Percentiles rank a stretch among this genome's conserved stretches.
Evolutionary conservation across 495 filamentous ascomycete species (phyloP).

Genomic region (Talaromyces trachyspermus): DNA sequence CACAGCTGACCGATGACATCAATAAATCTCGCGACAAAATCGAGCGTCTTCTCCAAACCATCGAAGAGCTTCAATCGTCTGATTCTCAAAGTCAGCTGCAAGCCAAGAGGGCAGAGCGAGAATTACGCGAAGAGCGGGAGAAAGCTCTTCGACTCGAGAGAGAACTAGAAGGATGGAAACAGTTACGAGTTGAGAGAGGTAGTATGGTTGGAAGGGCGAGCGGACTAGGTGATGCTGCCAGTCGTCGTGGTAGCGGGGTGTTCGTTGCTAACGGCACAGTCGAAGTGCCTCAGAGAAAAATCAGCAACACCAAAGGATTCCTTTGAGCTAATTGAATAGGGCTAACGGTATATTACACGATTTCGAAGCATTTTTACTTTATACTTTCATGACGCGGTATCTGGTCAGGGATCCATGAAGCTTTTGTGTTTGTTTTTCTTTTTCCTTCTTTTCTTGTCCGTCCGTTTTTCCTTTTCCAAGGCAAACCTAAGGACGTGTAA

Average conservation of each 20-base stretch:
- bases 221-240: slow-evolving; percentile 35
- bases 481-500: too few species aligned
- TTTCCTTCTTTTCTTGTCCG: too few species aligned
- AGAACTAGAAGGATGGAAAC: slow-evolving; percentile 83
- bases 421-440: neutral
- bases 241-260: slow-evolving; percentile 32
- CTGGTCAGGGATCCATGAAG: neutral
- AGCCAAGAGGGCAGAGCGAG: slow-evolving; percentile 77
- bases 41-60: slow-evolving; percentile 77
- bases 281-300: slow-evolving; percentile 36
- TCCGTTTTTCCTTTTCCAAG: too few species aligned
- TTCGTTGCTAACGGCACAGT: slow-evolving; percentile 21
- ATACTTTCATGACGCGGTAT: neutral
- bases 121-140: slow-evolving; percentile 83
- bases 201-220: slow-evolving; percentile 26
- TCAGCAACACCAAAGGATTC: slow-evolving; percentile 45
- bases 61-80: slow-evolving; percentile 85
- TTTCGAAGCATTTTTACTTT: slow-evolving; percentile 12
- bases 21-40: slow-evolving; percentile 78
- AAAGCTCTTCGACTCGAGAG: slow-evolving; percentile 74
- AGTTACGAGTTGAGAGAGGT: slow-evolving; percentile 55
- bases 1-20: slow-evolving; percentile 74
- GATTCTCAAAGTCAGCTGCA: slow-evolving; percentile 74
- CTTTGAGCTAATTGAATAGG: slow-evolving; percentile 27
- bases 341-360: slow-evolving; percentile 1